A percentile compares a stretch with the other conserved stretches of the same genome.
Evolutionary conservation across 169 alveolate species (phyloP).

Genomic region (Ichthyophthirius multifiliis): DNA sequence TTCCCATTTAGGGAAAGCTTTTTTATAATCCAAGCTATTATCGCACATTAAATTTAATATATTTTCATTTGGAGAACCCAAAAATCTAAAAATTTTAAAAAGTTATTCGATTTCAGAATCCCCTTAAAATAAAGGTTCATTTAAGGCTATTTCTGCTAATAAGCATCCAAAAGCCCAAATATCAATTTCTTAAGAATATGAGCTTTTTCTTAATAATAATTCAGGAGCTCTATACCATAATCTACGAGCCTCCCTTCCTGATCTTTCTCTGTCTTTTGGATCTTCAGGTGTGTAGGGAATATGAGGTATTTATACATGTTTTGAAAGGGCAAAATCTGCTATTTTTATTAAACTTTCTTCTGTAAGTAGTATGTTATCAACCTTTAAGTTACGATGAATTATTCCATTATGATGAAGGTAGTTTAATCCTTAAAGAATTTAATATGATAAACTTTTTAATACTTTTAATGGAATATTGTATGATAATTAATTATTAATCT

Average conservation of each 20-base stretch:
- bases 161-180: constrained; percentile 86
- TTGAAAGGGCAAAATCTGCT: constrained; percentile 77
- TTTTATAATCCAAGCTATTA: constrained; percentile 1
- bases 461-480: constrained; percentile 9
- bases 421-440: constrained; percentile 65
- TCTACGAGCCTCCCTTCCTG: constrained; percentile 81
- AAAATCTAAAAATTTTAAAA: constrained; percentile 55
- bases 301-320: constrained; percentile 56
- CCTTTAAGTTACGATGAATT: constrained; percentile 83
- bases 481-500: background rate
- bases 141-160: constrained; percentile 70
- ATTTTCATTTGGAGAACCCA: constrained; percentile 70
- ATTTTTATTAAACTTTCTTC: constrained; percentile 65
- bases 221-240: constrained; percentile 93
- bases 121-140: constrained; percentile 78
- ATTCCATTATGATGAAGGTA: constrained; percentile 77
- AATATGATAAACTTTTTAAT: constrained; percentile 32
- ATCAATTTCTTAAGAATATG: constrained; percentile 76
- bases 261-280: constrained; percentile 85
- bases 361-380: constrained; percentile 71
- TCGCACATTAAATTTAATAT: constrained; percentile 20
- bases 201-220: constrained; percentile 72
- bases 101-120: constrained; percentile 72
- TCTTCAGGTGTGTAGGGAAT: constrained; percentile 85
- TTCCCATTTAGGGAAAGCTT: constrained; percentile 41